phyloP scores from a whole-genome alignment of 192 early-diverging fungal species.

The Chytriomyces hyalinus region DNA sequence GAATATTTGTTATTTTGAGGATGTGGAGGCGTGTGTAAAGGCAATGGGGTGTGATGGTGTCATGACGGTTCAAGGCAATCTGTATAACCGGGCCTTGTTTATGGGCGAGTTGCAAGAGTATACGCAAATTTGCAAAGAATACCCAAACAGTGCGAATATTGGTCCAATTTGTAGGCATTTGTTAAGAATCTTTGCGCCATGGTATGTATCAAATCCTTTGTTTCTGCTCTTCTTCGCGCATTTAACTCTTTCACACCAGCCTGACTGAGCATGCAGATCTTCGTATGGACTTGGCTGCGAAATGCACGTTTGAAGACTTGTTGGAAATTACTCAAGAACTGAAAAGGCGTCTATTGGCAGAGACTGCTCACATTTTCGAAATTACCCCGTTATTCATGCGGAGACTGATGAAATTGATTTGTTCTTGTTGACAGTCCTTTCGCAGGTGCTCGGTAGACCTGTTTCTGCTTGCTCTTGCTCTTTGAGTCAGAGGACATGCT shows the following conservation, averaged over 20 bases:
- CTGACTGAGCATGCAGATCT: slow-evolving; percentile 81
- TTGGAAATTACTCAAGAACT: slow-evolving; percentile 60
- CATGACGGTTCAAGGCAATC: slow-evolving; percentile 80
- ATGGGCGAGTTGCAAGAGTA: slow-evolving; percentile 77
- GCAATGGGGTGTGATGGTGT: slow-evolving; percentile 90
- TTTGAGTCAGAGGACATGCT: no score
- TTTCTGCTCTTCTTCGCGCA: slow-evolving; percentile 32
- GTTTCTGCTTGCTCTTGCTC: no score
- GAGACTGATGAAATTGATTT: no score
- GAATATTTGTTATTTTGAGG: slow-evolving; percentile 94
- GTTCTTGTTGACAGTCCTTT: no score
- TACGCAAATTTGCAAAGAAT: slow-evolving; percentile 74
- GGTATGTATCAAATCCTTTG: slow-evolving; percentile 26
- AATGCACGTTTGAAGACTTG: slow-evolving; percentile 65
- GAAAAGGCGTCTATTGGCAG: slow-evolving; percentile 56
- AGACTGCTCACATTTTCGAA: slow-evolving; percentile 7
- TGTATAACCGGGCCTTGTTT: slow-evolving; percentile 89
- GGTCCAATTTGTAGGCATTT: slow-evolving; percentile 81
- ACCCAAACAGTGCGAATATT: slow-evolving; percentile 66
- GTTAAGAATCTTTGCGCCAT: slow-evolving; percentile 85
- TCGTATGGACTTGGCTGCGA: slow-evolving; percentile 71
- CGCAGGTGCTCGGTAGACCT: no score
- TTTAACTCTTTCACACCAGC: slow-evolving; percentile 24
- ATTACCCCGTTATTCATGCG: slow-evolving; percentile 11
- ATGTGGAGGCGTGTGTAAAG: slow-evolving; percentile 81